phyloP scores from a whole-genome alignment of 176 grass and related monocot species.

The Cenchrus purpureus region DNA sequence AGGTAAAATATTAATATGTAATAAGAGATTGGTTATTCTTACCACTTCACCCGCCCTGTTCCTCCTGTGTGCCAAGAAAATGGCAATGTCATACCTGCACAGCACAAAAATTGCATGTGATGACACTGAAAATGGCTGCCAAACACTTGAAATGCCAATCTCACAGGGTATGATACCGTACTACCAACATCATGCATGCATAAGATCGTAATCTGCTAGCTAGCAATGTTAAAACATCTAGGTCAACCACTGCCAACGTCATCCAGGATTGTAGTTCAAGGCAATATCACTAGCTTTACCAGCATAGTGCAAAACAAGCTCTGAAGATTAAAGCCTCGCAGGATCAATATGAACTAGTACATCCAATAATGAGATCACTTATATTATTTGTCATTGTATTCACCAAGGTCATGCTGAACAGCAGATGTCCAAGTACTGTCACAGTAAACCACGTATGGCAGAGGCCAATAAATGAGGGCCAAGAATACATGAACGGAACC shows the following conservation, averaged over 20 bases:
- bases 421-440: conserved; percentile 19
- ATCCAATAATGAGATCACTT: not conserved
- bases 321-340: not conserved
- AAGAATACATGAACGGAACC: conserved; percentile 6
- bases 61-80: conserved; percentile 73
- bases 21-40: conserved; percentile 36
- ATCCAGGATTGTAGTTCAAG: conserved; percentile 12
- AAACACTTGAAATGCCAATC: conserved; percentile 26
- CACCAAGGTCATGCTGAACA: conserved; percentile 22
- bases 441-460: not conserved
- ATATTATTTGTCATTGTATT: conserved; percentile 21
- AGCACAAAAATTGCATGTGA: conserved; percentile 36
- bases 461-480: not conserved
- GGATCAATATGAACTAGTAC: not conserved
- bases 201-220: conserved; percentile 17
- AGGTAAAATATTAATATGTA: conserved; percentile 7
- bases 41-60: conserved; percentile 77
- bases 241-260: not conserved
- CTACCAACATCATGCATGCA: not conserved
- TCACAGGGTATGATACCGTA: not conserved
- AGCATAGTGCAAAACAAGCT: conserved; percentile 11
- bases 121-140: conserved; percentile 29
- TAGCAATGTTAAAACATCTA: conserved; percentile 31
- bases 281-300: not conserved
- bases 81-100: conserved; percentile 81